Conservation (phyloP, 768 basidiomycete species). For the Amanita rimosa region DNA sequence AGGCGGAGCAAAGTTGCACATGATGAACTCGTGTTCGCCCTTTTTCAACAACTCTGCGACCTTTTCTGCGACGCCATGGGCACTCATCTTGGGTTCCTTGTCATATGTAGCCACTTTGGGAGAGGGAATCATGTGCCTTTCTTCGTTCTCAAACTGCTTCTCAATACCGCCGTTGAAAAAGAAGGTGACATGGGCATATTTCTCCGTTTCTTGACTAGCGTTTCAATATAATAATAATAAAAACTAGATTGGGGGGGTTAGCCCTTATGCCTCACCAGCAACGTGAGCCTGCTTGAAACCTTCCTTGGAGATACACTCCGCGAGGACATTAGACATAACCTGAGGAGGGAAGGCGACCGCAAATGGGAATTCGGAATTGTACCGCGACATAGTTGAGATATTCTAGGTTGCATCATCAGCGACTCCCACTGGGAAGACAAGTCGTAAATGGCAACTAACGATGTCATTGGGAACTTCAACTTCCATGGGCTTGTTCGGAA, state of each 20-base stretch:
- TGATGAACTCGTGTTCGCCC: conserved; percentile 74
- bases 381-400: conserved; percentile 90
- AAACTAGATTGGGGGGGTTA: background rate
- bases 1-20: conserved; percentile 97
- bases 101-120: conserved; percentile 96
- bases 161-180: conserved; percentile 98
- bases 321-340: conserved; percentile 87
- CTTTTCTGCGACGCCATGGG: conserved; percentile 79
- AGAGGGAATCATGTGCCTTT: conserved; percentile 80
- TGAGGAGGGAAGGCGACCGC: conserved; percentile 88
- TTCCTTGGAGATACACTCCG: conserved; percentile 78
- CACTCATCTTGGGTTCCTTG: conserved; percentile 83
- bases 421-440: background rate
- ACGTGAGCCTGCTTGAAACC: conserved; percentile 82
- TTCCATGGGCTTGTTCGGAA: conserved; percentile 77
- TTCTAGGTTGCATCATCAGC: conserved; percentile 26
- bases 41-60: conserved; percentile 77
- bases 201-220: conserved; percentile 66
- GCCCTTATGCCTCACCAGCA: conserved; percentile 24
- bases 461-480: conserved; percentile 72
- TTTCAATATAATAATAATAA: no score
- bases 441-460: conserved; percentile 28
- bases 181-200: conserved; percentile 96
- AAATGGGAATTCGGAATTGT: conserved; percentile 89
- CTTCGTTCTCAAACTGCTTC: conserved; percentile 78